phyloP scores from a whole-genome alignment of 495 filamentous ascomycete genomes.

The Neurospora sp. region DNA sequence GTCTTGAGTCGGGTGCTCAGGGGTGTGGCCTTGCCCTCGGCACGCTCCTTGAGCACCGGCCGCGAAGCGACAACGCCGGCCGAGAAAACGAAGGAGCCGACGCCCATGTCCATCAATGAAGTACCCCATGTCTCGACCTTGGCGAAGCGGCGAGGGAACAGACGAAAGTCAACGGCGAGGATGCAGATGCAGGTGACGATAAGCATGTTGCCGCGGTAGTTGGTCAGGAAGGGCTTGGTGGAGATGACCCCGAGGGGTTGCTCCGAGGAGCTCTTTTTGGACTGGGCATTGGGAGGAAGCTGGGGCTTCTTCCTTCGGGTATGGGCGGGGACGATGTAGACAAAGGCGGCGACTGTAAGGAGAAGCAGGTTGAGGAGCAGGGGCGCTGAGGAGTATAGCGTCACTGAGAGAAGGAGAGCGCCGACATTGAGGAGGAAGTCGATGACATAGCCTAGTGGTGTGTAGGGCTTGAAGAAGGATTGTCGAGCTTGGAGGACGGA shows the following conservation, averaged over 20 bases:
- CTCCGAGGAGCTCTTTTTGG: constrained; percentile 8
- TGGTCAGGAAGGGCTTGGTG: constrained; percentile 82
- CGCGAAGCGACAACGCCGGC: constrained; percentile 87
- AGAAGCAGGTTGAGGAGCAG: constrained; percentile 68
- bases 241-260: constrained; percentile 47
- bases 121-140: constrained; percentile 99
- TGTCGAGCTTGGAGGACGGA: constrained; percentile 82
- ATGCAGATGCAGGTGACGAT: constrained; percentile 88
- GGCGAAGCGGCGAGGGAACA: constrained; percentile 89
- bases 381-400: constrained; percentile 70
- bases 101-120: constrained; percentile 94
- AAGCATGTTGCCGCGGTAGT: constrained; percentile 85
- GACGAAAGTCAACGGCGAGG: constrained; percentile 88
- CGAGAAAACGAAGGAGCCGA: constrained; percentile 95
- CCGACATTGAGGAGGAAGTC: constrained; percentile 85
- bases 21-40: constrained; percentile 35
- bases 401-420: constrained; percentile 72
- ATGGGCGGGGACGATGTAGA: constrained; percentile 43
- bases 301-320: constrained; percentile 43
- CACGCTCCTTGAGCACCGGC: constrained; percentile 64
- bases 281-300: constrained; percentile 41
- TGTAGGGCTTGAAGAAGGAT: constrained; percentile 72
- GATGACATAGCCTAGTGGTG: constrained; percentile 51
- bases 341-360: constrained; percentile 53
- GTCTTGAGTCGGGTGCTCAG: constrained; percentile 45